Evolutionary conservation across 805 yeast genomes (phyloP), one percentile per base, ranked within the genome.

Genomic region (Sugiyamaella marilandica): DNA sequence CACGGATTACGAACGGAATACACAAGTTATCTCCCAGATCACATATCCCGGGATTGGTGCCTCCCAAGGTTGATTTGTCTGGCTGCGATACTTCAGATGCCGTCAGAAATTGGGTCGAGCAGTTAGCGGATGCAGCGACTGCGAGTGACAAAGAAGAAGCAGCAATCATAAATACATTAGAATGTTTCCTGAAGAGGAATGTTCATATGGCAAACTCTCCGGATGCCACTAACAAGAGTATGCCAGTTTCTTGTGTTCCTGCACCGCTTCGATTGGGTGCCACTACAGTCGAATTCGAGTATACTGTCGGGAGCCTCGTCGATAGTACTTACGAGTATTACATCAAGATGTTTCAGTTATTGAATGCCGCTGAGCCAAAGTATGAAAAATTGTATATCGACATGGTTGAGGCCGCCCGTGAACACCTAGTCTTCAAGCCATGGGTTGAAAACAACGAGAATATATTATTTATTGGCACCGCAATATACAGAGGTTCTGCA

Each of bases 321-420:
- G 80, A 76, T 55, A 75, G 80, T 1, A 71, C 73, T 41, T 78
- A 77, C 58, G 81, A 76, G 58, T 78, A 76, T 59, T 60, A 78
- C 52, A 70, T 78, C 48, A 80, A 80, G 62, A 72, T 75, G 61
- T 74, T 65, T 54, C 74, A 75, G 50, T 65, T 79, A 10, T 63
- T 79, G 35, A 65, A 70, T 21, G 69, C 71, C n/a, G 65, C 67
- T 2, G 65, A 66, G 44, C 62, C 65, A 8, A 65, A 72, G 52
- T 78, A 77, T 52, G 58, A 67, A 14, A 55, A 59, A 1, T 53
- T 73, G 37, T 73, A 70, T 55, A 48, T 47, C 10, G 37, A 56
- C 13, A 59, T 64, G 58, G 65, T 71, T 37, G 63, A 62, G 2
- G 70, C 74, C 18, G 70, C 79, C 16, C 68, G 68, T 50, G 60